Percentiles rank a stretch among this genome's conserved stretches.
Evolutionary conservation across 1,284 basidiomycete species (phyloP).

Genomic region (Cryptococcus amylolentus): DNA sequence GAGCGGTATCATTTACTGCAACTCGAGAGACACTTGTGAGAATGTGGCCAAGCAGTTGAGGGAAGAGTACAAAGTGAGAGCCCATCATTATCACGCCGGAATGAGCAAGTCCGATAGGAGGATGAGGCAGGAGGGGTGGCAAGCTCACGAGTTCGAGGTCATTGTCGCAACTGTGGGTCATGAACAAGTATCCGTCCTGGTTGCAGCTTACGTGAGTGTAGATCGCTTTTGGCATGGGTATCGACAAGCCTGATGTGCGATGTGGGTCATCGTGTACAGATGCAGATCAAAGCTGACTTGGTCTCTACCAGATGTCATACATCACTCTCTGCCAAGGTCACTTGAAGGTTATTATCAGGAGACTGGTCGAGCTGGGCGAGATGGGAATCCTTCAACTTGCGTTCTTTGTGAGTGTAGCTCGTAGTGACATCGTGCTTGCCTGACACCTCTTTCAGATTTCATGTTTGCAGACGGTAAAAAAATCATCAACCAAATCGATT

Average conservation of each 20-base stretch:
- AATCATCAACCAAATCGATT: conserved; percentile 57
- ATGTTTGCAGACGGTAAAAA: conserved; percentile 56
- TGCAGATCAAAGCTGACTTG: conserved; percentile 11
- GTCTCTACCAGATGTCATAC: conserved; percentile 64
- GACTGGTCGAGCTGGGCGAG: conserved; percentile 77
- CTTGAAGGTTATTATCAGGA: conserved; percentile 79
- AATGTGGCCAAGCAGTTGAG: conserved; percentile 67
- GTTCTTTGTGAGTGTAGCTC: conserved; percentile 53
- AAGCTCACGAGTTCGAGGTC: conserved; percentile 66
- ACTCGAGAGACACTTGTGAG: conserved; percentile 71
- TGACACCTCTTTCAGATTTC: conserved; percentile 54
- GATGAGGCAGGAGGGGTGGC: conserved; percentile 69
- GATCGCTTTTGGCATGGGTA: conserved; percentile 94
- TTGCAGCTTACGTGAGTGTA: conserved; percentile 31
- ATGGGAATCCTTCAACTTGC: conserved; percentile 64
- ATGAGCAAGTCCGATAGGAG: conserved; percentile 66
- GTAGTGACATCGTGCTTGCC: conserved; percentile 32
- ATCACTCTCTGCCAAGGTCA: conserved; percentile 65
- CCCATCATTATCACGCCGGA: conserved; percentile 82
- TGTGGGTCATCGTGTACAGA: conserved; percentile 47
- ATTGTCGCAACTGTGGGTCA: conserved; percentile 78
- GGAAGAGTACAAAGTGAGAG: conserved; percentile 59
- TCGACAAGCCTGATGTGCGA: conserved; percentile 74
- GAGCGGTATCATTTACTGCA: conserved; percentile 86
- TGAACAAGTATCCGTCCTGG: background rate